Evolutionary conservation across 1,284 basidiomycete species (phyloP).

Genomic region (Apiotrichum sp.): DNA sequence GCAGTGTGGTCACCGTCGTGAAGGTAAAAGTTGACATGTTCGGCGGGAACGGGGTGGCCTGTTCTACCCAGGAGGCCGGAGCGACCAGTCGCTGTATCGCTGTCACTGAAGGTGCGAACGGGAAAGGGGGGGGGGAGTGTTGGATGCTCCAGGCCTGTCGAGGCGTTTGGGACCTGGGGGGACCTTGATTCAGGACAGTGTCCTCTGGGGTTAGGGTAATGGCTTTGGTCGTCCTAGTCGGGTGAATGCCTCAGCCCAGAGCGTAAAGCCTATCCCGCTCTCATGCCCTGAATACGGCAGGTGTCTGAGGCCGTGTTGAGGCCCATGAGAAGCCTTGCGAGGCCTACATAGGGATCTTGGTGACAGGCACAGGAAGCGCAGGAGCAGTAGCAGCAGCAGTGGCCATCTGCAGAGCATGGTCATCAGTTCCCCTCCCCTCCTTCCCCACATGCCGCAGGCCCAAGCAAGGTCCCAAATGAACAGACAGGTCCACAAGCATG

Average conservation of each 20-base stretch:
- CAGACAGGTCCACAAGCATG: no score
- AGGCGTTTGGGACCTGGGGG: neutral
- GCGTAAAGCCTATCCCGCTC: slow-evolving; percentile 7
- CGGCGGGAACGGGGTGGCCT: neutral
- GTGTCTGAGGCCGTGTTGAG: neutral
- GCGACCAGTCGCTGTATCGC: no score
- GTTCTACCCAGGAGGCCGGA: neutral
- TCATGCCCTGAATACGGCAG: neutral
- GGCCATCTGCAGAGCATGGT: no score
- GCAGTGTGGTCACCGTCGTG: neutral
- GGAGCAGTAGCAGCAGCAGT: no score
- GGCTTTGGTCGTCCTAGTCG: neutral
- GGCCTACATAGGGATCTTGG: neutral
- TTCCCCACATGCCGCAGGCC: no score
- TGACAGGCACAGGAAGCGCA: neutral
- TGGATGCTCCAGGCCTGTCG: no score
- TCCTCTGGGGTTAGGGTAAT: neutral
- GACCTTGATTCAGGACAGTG: neutral
- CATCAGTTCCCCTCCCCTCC: no score
- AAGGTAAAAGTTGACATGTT: neutral
- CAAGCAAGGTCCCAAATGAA: no score
- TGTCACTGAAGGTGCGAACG: neutral
- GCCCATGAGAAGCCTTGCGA: neutral
- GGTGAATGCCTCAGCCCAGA: slow-evolving; percentile 6
- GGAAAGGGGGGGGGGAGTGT: neutral